phyloP scores from a whole-genome alignment of 2,329 filamentous ascomycete species.

The Trichoderma sp. region DNA sequence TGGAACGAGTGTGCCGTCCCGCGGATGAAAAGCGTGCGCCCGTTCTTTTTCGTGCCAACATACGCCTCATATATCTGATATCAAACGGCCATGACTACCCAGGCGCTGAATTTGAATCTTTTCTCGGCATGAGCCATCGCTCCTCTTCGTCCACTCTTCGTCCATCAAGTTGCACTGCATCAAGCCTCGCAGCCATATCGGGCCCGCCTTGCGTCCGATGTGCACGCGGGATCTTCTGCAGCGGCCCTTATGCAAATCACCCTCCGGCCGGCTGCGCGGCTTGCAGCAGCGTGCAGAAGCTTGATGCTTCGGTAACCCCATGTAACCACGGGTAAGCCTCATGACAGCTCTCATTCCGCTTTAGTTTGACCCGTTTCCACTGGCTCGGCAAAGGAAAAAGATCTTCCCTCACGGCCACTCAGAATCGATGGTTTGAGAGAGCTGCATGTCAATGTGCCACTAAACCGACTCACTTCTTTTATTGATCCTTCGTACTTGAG shows the following conservation, averaged over 20 bases:
- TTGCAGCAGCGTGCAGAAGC: slow-evolving; percentile 17
- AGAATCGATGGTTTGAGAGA: background rate
- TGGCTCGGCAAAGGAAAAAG: background rate
- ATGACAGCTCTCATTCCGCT: slow-evolving; percentile 1
- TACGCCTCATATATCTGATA: background rate
- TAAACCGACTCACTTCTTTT: slow-evolving; percentile 10
- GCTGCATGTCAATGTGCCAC: background rate
- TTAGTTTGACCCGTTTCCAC: background rate
- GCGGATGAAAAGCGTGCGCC: background rate
- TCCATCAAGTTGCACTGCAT: slow-evolving; percentile 1
- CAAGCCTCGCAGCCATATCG: slow-evolving; percentile 7
- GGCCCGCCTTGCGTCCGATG: slow-evolving; percentile 13
- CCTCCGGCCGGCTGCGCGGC: slow-evolving; percentile 9
- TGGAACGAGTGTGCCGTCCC: background rate
- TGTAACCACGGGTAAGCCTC: slow-evolving; percentile 16
- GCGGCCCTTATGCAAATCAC: slow-evolving; percentile 18
- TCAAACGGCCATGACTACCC: background rate
- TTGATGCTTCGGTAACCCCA: slow-evolving; percentile 1
- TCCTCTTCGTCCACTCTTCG: background rate
- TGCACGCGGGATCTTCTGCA: slow-evolving; percentile 15
- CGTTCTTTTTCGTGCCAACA: background rate
- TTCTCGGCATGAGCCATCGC: background rate
- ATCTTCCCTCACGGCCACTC: background rate
- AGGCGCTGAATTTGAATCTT: background rate
- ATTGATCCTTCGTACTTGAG: background rate